Percentiles rank a stretch among this genome's conserved stretches.
Conservation (phyloP, 2,329 filamentous ascomycete genomes). For the Venturia aucupariae region DNA sequence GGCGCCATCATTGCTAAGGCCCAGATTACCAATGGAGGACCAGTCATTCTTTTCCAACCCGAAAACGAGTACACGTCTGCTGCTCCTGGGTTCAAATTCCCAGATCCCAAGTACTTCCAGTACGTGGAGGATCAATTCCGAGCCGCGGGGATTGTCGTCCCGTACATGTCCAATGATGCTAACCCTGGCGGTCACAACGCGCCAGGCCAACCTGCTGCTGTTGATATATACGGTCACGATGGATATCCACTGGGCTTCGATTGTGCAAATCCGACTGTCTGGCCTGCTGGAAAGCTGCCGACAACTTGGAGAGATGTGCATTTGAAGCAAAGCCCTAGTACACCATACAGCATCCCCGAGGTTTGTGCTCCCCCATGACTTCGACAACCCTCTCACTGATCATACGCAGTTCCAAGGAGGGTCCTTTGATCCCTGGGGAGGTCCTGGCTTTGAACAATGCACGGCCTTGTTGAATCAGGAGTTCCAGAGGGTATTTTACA, state of each 20-base stretch:
- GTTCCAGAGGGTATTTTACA: constrained; percentile 70
- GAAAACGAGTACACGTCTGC: constrained; percentile 68
- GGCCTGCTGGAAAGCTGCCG: constrained; percentile 50
- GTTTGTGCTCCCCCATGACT: constrained; percentile 20
- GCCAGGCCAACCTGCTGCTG: constrained; percentile 48
- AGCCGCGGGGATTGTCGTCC: constrained; percentile 61
- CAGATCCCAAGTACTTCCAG: constrained; percentile 59
- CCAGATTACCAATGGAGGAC: constrained; percentile 76
- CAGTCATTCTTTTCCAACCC: constrained; percentile 67
- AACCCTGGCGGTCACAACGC: constrained; percentile 51
- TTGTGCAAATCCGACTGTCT: constrained; percentile 51
- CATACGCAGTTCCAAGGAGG: constrained; percentile 55
- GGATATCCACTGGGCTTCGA: constrained; percentile 53
- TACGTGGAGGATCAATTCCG: constrained; percentile 61
- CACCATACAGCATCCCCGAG: constrained; percentile 57
- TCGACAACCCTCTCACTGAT: background rate
- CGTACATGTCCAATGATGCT: constrained; percentile 68
- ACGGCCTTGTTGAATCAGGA: constrained; percentile 58
- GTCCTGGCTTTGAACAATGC: constrained; percentile 59
- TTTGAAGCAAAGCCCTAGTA: constrained; percentile 51
- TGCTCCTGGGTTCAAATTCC: constrained; percentile 44
- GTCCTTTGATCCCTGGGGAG: constrained; percentile 66
- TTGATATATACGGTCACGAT: constrained; percentile 60
- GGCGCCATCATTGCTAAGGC: constrained; percentile 59
- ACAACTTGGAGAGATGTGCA: constrained; percentile 48